Conservation (phyloP, 177 flowering plant genomes). For the Tripterygium wilfordii region DNA sequence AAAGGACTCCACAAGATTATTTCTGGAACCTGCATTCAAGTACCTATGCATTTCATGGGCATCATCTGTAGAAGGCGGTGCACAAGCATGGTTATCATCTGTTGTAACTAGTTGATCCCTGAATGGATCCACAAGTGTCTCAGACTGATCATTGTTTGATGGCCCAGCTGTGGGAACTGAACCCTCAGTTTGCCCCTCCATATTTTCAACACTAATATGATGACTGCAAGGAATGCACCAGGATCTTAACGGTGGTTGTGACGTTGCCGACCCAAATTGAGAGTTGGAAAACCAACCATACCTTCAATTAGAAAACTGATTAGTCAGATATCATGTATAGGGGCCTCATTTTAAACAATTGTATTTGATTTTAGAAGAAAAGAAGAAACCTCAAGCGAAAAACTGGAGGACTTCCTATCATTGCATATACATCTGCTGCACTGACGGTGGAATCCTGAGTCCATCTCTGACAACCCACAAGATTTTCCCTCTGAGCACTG, state of each 20-base stretch:
- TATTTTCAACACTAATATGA: slow-evolving; percentile 9
- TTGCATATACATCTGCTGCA: slow-evolving; percentile 78
- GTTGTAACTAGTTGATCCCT: slow-evolving; percentile 14
- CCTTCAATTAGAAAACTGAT: slow-evolving; percentile 36
- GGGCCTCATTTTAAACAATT: neutral
- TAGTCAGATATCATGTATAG: slow-evolving; percentile 8
- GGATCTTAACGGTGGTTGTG: slow-evolving; percentile 22
- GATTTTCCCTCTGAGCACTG: slow-evolving; percentile 48
- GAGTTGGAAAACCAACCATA: slow-evolving; percentile 84
- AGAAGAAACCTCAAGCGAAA: slow-evolving; percentile 85
- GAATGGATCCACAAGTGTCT: slow-evolving; percentile 9
- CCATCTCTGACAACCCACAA: slow-evolving; percentile 59
- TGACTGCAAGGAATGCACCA: slow-evolving; percentile 14
- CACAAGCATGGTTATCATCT: slow-evolving; percentile 11
- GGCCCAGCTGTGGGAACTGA: slow-evolving; percentile 8
- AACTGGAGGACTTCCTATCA: slow-evolving; percentile 68
- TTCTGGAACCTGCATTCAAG: slow-evolving; percentile 7
- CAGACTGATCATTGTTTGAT: slow-evolving; percentile 16
- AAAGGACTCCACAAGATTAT: slow-evolving; percentile 13
- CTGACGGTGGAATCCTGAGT: slow-evolving; percentile 61
- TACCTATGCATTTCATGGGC: slow-evolving; percentile 12
- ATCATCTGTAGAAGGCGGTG: slow-evolving; percentile 10
- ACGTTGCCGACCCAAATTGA: slow-evolving; percentile 24
- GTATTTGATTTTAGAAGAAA: slow-evolving; percentile 1
- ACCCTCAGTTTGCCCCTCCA: slow-evolving; percentile 20